phyloP scores from a whole-genome alignment of 164 flowering plant species.

The Cinnamomum micranthum region DNA sequence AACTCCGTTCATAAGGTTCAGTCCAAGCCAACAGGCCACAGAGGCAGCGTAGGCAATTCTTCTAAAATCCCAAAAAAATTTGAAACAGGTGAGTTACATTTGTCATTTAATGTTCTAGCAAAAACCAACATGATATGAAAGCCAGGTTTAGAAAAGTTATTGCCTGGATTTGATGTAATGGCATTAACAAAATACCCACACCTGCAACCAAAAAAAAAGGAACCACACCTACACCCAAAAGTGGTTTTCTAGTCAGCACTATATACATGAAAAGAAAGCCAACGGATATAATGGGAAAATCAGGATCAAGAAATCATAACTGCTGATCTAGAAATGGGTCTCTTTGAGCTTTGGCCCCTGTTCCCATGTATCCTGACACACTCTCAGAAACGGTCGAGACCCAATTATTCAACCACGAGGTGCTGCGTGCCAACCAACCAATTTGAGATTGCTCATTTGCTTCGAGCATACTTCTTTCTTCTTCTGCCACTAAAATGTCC shows the following conservation, averaged over 20 bases:
- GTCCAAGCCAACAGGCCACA: no score
- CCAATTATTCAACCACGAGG: constrained; percentile 57
- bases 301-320: constrained; percentile 27
- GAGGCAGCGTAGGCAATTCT: no score
- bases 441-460: constrained; percentile 28
- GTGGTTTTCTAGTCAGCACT: constrained; percentile 2
- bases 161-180: background rate
- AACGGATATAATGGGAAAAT: background rate
- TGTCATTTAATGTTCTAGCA: no score
- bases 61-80: no score
- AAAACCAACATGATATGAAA: background rate
- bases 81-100: no score
- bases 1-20: no score
- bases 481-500: constrained; percentile 71
- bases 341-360: constrained; percentile 29
- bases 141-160: background rate
- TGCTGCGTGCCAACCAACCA: constrained; percentile 76
- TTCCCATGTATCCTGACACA: constrained; percentile 42
- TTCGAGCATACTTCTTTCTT: constrained; percentile 40
- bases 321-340: constrained; percentile 79
- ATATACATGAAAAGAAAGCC: background rate
- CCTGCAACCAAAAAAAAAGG: background rate
- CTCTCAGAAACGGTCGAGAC: constrained; percentile 43
- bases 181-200: background rate
- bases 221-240: background rate